Evolutionary conservation across 352 stramenopile genomes (phyloP).

Genomic region (Pythium brassicae): DNA sequence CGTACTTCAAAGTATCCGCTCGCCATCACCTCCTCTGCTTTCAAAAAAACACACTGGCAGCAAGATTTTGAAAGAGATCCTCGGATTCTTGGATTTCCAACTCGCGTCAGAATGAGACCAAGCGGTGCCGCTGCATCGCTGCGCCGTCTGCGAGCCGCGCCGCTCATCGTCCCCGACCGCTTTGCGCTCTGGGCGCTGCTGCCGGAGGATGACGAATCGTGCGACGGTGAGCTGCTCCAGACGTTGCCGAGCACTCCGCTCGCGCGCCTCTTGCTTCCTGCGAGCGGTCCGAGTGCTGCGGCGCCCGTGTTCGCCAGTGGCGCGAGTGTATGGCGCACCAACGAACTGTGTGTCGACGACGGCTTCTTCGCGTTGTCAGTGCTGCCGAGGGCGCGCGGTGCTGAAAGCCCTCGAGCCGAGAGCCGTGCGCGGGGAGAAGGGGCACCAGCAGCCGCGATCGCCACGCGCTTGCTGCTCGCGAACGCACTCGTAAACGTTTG

Average conservation of each 20-base stretch:
- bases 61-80: no score
- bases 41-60: no score
- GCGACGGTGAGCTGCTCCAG: conserved; percentile 18
- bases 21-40: no score
- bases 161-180: conserved; percentile 15
- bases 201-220: conserved; percentile 11
- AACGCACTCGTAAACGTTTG: conserved; percentile 33
- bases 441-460: conserved; percentile 12
- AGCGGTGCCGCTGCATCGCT: background rate
- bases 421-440: background rate
- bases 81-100: no score
- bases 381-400: background rate
- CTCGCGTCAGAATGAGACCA: background rate
- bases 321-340: background rate
- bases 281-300: background rate
- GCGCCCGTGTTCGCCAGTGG: conserved; percentile 3
- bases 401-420: background rate
- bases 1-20: no score
- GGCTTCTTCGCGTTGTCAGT: conserved; percentile 12
- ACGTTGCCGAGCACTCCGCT: conserved; percentile 10
- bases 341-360: background rate
- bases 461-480: conserved; percentile 26
- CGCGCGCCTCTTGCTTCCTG: conserved; percentile 28
- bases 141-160: no score
- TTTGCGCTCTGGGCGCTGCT: conserved; percentile 38